These are phyloP conservation scores for Ganoderma boninense DNA, from an alignment of 1,284 basidiomycete genomes.

Conservation along the genomic window DNA sequence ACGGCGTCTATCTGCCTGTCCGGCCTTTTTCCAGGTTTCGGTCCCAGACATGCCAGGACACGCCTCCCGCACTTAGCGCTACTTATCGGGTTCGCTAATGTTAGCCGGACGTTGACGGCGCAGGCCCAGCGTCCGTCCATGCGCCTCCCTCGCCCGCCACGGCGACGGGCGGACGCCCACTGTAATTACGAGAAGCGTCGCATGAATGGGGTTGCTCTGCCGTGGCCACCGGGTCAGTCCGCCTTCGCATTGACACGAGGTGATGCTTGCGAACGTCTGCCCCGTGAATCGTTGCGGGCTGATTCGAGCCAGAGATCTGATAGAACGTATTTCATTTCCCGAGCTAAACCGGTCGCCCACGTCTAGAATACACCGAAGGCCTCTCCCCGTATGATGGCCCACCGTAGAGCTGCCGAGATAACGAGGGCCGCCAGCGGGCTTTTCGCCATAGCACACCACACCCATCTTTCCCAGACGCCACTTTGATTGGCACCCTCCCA, in stretches of 20 bases:
- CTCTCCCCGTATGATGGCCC: constrained; percentile 10
- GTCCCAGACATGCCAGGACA: constrained; percentile 16
- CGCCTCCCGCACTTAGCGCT: background rate
- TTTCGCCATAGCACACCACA: constrained; percentile 32
- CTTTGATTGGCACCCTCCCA: constrained; percentile 25
- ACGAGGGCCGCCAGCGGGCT: constrained; percentile 26
- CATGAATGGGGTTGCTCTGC: constrained; percentile 17
- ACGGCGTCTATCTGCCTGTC: constrained; percentile 24
- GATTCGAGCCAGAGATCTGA: constrained; percentile 33
- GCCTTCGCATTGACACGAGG: constrained; percentile 37
- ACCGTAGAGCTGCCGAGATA: constrained; percentile 33
- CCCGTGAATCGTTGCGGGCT: constrained; percentile 25
- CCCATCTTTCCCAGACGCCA: constrained; percentile 24
- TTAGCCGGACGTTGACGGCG: background rate
- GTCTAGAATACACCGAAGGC: constrained; percentile 30
- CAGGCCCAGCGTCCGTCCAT: background rate
- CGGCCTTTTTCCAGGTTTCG: constrained; percentile 2
- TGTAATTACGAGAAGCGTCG: constrained; percentile 21
- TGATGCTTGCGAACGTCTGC: constrained; percentile 34
- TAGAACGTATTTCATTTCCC: constrained; percentile 31
- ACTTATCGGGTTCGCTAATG: background rate
- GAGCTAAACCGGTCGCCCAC: constrained; percentile 28
- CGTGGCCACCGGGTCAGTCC: constrained; percentile 29
- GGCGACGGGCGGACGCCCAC: constrained; percentile 13
- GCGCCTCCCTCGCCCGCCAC: background rate